phyloP scores from a whole-genome alignment of 352 stramenopile species.

The Phytophthora kernoviae region DNA sequence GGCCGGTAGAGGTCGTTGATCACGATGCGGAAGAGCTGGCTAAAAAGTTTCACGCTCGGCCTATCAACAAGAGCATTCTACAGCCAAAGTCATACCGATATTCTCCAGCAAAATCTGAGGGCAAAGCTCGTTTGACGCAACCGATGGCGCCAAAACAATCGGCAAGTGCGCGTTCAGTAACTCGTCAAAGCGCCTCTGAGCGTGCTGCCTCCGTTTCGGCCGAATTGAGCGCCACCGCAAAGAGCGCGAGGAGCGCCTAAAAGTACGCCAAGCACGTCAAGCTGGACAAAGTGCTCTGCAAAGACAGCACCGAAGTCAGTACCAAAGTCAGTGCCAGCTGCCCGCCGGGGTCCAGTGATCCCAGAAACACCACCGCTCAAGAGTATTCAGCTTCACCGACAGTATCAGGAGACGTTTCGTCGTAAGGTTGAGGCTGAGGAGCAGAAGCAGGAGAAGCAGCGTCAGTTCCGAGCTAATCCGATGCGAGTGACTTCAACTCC shows the following conservation, averaged over 20 bases:
- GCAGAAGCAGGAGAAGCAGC: constrained; percentile 55
- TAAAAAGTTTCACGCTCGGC: constrained; percentile 78
- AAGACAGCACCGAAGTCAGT: too few relatives aligned
- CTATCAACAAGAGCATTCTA: constrained; percentile 65
- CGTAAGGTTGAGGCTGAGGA: constrained; percentile 62
- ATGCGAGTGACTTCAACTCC: constrained; percentile 64
- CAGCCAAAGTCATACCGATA: constrained; percentile 40
- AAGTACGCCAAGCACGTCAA: constrained; percentile 25
- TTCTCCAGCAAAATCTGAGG: constrained; percentile 31
- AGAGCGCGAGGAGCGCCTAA: constrained; percentile 46
- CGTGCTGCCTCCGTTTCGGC: constrained; percentile 32
- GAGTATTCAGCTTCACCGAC: constrained; percentile 68
- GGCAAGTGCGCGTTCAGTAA: constrained; percentile 41
- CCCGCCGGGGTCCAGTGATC: constrained; percentile 47
- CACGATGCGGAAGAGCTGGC: constrained; percentile 74
- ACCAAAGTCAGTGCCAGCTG: constrained; percentile 12
- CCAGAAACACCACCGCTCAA: constrained; percentile 76
- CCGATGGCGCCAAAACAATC: constrained; percentile 50
- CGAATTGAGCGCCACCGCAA: constrained; percentile 47
- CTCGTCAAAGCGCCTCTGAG: constrained; percentile 35
- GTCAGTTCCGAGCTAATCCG: constrained; percentile 73
- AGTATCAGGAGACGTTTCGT: constrained; percentile 78
- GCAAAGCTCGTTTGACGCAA: constrained; percentile 44
- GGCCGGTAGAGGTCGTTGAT: constrained; percentile 62
- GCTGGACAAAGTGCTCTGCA: constrained; percentile 1